Conservation (phyloP, 352 stramenopile species). For the Thalassiosira livingstoniorum region DNA sequence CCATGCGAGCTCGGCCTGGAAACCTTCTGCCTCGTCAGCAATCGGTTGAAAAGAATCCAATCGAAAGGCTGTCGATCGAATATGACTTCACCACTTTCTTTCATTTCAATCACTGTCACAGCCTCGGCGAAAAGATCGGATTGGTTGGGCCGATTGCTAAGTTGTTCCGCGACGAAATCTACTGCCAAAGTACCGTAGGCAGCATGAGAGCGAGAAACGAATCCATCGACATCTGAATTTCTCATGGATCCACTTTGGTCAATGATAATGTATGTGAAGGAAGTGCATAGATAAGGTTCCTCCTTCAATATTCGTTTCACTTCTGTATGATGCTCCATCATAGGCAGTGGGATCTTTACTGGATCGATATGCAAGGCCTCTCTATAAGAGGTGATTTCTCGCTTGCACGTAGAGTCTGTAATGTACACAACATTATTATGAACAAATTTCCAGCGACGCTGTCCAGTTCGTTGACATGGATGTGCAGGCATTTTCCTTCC, state of each 20-base stretch:
- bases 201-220: conserved; percentile 58
- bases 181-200: conserved; percentile 65
- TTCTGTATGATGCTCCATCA: conserved; percentile 16
- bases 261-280: conserved; percentile 52
- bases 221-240: conserved; percentile 58
- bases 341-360: background rate
- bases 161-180: conserved; percentile 70
- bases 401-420: conserved; percentile 31
- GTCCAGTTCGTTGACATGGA: background rate
- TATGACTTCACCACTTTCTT: conserved; percentile 42
- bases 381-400: conserved; percentile 60
- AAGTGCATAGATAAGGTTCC: conserved; percentile 30
- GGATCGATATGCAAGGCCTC: conserved; percentile 28
- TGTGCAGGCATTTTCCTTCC: conserved; percentile 35
- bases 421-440: conserved; percentile 59
- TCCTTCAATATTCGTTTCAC: conserved; percentile 27
- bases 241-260: conserved; percentile 69
- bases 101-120: conserved; percentile 74
- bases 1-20: conserved; percentile 51
- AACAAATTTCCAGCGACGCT: conserved; percentile 37
- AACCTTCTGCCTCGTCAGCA: conserved; percentile 39
- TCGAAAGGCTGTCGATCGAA: conserved; percentile 60
- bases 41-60: conserved; percentile 74
- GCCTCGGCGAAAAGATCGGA: conserved; percentile 57
- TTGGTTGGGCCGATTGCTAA: conserved; percentile 24